Conservation (phyloP, 768 basidiomycete genomes). For the Tricholomella constricta region DNA sequence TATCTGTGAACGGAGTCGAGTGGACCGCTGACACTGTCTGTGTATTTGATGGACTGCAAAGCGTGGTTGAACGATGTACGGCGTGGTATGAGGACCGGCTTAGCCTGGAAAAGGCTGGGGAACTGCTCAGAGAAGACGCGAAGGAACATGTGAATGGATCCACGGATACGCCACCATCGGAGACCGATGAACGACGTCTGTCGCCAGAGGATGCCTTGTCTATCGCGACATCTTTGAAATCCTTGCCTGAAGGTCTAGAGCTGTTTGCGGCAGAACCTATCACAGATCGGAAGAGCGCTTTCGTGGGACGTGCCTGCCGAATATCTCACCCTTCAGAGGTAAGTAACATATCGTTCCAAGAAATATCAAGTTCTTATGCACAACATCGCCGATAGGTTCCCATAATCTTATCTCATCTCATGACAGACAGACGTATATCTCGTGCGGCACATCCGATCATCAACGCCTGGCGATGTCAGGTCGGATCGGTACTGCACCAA, state of each 20-base stretch:
- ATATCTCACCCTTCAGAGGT: conserved; percentile 81
- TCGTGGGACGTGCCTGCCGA: conserved; percentile 82
- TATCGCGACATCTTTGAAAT: conserved; percentile 15
- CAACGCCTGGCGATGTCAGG: conserved; percentile 80
- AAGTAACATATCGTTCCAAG: conserved; percentile 13
- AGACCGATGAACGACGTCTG: background rate
- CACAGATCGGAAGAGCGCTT: conserved; percentile 80
- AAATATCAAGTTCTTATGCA: conserved; percentile 17
- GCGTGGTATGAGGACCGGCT: conserved; percentile 74
- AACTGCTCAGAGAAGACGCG: conserved; percentile 56
- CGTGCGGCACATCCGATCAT: conserved; percentile 80
- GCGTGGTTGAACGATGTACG: conserved; percentile 63
- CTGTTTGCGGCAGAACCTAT: conserved; percentile 80
- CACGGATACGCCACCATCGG: conserved; percentile 4
- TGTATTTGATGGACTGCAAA: conserved; percentile 87
- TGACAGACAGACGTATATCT: conserved; percentile 72
- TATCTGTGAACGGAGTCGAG: conserved; percentile 76
- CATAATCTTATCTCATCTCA: conserved; percentile 61
- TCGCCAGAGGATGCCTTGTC: conserved; percentile 13
- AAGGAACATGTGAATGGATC: conserved; percentile 27
- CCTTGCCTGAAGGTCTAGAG: conserved; percentile 58
- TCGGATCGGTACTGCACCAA: conserved; percentile 70
- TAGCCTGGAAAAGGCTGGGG: conserved; percentile 53
- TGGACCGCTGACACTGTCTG: conserved; percentile 75
- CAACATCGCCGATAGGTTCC: conserved; percentile 52